A percentile compares a stretch with the other conserved stretches of the same genome.
Conservation (phyloP, 768 basidiomycete species). For the Tulasnella calospora region DNA sequence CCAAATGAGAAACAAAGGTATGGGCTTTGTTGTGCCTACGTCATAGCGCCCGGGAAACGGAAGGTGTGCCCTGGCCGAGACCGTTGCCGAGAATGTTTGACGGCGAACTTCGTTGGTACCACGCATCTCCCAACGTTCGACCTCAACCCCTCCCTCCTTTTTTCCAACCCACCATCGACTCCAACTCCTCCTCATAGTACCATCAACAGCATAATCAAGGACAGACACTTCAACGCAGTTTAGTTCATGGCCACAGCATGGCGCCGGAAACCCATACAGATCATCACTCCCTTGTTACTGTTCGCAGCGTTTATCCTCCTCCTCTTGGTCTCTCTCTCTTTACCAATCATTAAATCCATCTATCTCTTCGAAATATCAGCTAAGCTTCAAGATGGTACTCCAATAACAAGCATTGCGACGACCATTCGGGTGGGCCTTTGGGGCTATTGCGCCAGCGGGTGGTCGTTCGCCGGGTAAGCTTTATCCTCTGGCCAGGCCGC, state of each 20-base stretch:
- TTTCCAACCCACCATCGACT: too few species aligned
- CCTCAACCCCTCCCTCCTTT: too few species aligned
- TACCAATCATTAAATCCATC: constrained; percentile 67
- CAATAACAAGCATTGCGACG: constrained; percentile 51
- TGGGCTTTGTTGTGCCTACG: too few species aligned
- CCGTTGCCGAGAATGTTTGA: too few species aligned
- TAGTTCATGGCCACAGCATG: background rate
- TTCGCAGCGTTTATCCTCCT: constrained; percentile 64
- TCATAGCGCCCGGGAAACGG: too few species aligned
- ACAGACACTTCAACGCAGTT: background rate
- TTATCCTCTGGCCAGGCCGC: background rate
- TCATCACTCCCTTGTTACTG: constrained; percentile 48
- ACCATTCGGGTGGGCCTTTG: constrained; percentile 72
- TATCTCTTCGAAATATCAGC: constrained; percentile 50
- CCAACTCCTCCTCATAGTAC: too few species aligned
- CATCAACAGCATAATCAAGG: too few species aligned
- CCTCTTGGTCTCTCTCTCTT: constrained; percentile 67
- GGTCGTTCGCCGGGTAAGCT: constrained; percentile 21
- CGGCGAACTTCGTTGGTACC: too few species aligned
- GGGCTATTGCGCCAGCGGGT: constrained; percentile 71
- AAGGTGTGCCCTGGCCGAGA: too few species aligned
- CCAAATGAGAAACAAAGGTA: too few species aligned
- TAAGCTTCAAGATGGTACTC: constrained; percentile 36
- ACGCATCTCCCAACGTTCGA: too few species aligned
- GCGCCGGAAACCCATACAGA: constrained; percentile 3